phyloP scores from a whole-genome alignment of 129 eudicot species.

The Artemisia tridentata region DNA sequence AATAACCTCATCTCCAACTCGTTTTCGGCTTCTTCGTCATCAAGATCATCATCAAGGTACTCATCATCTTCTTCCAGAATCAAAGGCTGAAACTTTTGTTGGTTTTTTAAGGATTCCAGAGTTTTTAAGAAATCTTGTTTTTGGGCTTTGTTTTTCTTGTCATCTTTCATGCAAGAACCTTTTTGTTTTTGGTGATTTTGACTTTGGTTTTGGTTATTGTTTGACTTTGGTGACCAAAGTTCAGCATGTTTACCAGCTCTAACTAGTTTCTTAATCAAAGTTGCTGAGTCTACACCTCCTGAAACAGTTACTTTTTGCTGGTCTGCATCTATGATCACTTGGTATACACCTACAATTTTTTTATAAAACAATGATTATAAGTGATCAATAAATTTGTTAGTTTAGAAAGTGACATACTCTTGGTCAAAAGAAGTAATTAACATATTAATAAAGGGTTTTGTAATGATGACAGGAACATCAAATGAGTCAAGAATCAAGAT shows the following conservation, averaged over 20 bases:
- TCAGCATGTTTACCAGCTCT: constrained; percentile 85
- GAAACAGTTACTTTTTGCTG: constrained; percentile 65
- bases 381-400: neutral
- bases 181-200: constrained; percentile 52
- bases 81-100: constrained; percentile 48
- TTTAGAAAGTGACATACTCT: constrained; percentile 20
- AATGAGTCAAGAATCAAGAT: constrained; percentile 26
- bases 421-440: constrained; percentile 30
- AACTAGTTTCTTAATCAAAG: constrained; percentile 57
- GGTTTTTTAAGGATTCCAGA: constrained; percentile 52
- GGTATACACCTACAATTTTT: constrained; percentile 55
- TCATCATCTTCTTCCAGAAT: constrained; percentile 34
- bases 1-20: constrained; percentile 28
- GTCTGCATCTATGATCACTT: constrained; percentile 68
- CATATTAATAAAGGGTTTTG: constrained; percentile 17
- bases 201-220: constrained; percentile 29
- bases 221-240: constrained; percentile 47
- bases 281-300: constrained; percentile 63
- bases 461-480: constrained; percentile 22
- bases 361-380: neutral
- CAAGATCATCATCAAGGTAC: constrained; percentile 39
- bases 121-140: constrained; percentile 48
- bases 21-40: constrained; percentile 41
- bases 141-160: constrained; percentile 46
- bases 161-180: constrained; percentile 46